Evolutionary conservation across 805 yeast genomes (phyloP), one percentile per base, ranked within the genome.

Genomic region (Lachancea fermentati): DNA sequence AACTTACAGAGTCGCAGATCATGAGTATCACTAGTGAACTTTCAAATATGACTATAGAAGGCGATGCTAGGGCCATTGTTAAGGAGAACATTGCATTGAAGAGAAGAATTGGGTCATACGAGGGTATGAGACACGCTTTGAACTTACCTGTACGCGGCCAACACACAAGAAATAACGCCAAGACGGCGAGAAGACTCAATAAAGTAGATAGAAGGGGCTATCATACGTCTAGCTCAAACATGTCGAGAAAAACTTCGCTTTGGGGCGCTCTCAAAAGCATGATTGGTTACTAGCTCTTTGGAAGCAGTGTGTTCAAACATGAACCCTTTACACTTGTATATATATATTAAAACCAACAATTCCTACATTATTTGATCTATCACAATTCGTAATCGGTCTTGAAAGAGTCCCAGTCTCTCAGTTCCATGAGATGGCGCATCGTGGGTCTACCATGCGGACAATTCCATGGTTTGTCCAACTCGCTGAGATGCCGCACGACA

Each of bases 361-460:
- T n/a, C n/a, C n/a, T n/a, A n/a, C n/a, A n/a, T n/a, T n/a, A n/a
- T n/a, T n/a, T n/a, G n/a, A n/a, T n/a, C 25, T 9, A 8, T 33
- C 13, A 33, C 18, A 36, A 14, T 5, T n/a, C 43, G 49, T 73
- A 72, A 50, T 76, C 81, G 2, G 62, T 64, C 7, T 51, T 51
- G 47, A 75, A 76, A 0, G 71, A 49, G 15, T 55, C 50, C 73
- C 78, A 70, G 34, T 66, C 60, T 31, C 66, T 60, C 29, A 81
- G 54, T 41, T 85, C 87, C 44, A 81, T 76, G 43, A 91, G 67
- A 61, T 91, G 97, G 41, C 98, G 72, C 83, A 93, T 79, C 1
- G 99, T 93, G 0, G 98, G 99, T 47, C 99, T 68, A 0, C 99
- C 98, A 63, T 93, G 99, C 0, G 99, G 99, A 55, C 88, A 79